These are phyloP conservation scores for Syncephalastrum sp. DNA, from an alignment of 371 early-diverging fungal genomes.

Conservation along the genomic window DNA sequence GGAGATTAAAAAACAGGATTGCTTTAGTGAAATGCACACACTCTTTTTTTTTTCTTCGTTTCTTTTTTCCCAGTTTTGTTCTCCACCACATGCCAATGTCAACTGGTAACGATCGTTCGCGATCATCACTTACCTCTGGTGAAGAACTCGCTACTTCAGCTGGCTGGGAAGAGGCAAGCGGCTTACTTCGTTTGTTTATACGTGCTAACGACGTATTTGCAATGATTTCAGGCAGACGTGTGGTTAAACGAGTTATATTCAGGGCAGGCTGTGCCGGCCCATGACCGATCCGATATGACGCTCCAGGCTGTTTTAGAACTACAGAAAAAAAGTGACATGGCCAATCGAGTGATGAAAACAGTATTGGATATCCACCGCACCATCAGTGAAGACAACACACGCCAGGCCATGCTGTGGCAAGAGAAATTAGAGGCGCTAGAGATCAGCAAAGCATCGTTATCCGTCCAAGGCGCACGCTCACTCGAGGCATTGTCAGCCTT, in stretches of 20 bases:
- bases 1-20: too few species aligned
- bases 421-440: slow-evolving; percentile 14
- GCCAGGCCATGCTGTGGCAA: slow-evolving; percentile 19
- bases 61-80: too few species aligned
- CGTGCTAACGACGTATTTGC: too few species aligned
- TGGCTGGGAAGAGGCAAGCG: too few species aligned
- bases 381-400: slow-evolving; percentile 8
- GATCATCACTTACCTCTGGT: too few species aligned
- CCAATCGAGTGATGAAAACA: slow-evolving; percentile 10
- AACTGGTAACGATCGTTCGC: too few species aligned
- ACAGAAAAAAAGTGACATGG: slow-evolving; percentile 13
- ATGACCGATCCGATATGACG: slow-evolving; percentile 9
- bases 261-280: slow-evolving; percentile 4
- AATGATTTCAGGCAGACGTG: slow-evolving; percentile 7
- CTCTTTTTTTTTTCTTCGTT: too few species aligned
- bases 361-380: slow-evolving; percentile 9
- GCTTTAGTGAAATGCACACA: too few species aligned
- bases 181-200: too few species aligned
- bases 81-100: too few species aligned
- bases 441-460: slow-evolving; percentile 4
- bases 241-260: slow-evolving; percentile 18
- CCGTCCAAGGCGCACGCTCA: slow-evolving; percentile 13
- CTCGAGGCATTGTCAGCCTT: slow-evolving; percentile 11
- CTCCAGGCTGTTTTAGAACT: slow-evolving; percentile 12
- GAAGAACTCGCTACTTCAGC: too few species aligned